Evolutionary conservation across 2,329 filamentous ascomycete genomes (phyloP).

Genomic region (Chrysosporium keratinophilum): DNA sequence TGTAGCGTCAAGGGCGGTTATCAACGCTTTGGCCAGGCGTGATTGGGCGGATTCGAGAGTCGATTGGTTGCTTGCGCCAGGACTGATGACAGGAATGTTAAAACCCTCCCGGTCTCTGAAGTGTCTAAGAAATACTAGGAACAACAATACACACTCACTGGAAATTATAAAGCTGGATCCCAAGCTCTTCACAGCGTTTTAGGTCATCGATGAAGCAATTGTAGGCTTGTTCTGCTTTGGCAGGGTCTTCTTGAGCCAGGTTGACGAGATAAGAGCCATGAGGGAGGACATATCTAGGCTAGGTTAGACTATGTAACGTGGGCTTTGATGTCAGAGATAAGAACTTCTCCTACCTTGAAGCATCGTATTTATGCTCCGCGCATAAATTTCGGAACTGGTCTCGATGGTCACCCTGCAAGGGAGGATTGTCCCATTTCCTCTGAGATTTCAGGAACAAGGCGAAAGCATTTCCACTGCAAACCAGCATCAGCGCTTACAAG

Average conservation of each 20-base stretch:
- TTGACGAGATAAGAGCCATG: conserved; percentile 97
- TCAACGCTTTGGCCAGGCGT: conserved; percentile 72
- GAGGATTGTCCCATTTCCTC: conserved; percentile 82
- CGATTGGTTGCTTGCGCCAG: conserved; percentile 66
- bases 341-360: conserved; percentile 39
- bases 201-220: conserved; percentile 79
- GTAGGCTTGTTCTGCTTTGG: conserved; percentile 78
- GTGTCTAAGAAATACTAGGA: neutral
- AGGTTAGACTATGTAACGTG: conserved; percentile 11
- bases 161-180: conserved; percentile 93
- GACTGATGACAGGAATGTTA: conserved; percentile 36
- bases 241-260: conserved; percentile 69
- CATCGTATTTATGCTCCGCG: conserved; percentile 59
- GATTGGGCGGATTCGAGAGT: conserved; percentile 58
- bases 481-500: conserved; percentile 5
- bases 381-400: conserved; percentile 61
- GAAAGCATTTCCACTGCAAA: conserved; percentile 69
- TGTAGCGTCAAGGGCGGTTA: conserved; percentile 68
- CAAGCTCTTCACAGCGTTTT: conserved; percentile 69
- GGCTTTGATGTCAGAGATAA: neutral
- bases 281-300: conserved; percentile 60
- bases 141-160: conserved; percentile 44
- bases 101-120: neutral
- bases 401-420: conserved; percentile 57
- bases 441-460: conserved; percentile 94